These are phyloP conservation scores for Persicaria tinctoria DNA, from an alignment of 148 eudicot genomes.

Conservation along the genomic window DNA sequence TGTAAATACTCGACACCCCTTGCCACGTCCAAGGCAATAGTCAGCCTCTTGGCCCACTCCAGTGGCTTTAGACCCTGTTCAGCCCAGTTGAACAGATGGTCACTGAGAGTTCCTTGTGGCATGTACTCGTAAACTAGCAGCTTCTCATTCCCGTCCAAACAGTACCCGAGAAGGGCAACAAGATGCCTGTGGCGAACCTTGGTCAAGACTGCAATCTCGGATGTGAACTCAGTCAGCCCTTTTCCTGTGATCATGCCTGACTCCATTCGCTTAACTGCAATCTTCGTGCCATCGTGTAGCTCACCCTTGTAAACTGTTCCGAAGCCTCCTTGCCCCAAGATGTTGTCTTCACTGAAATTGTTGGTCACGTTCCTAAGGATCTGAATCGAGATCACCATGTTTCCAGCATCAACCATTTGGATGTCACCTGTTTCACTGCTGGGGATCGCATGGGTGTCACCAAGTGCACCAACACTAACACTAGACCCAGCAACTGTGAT, in stretches of 20 bases:
- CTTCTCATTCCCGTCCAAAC: slow-evolving; percentile 85
- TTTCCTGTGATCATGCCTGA: slow-evolving; percentile 57
- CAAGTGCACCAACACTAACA: slow-evolving; percentile 51
- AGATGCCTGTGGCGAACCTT: slow-evolving; percentile 89
- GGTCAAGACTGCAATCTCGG: slow-evolving; percentile 80
- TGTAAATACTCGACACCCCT: slow-evolving; percentile 93
- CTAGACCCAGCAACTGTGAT: slow-evolving; percentile 95
- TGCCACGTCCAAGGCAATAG: slow-evolving; percentile 82
- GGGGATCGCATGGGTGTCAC: slow-evolving; percentile 48
- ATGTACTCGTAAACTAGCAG: slow-evolving; percentile 83
- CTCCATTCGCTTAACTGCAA: slow-evolving; percentile 65
- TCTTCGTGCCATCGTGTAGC: slow-evolving; percentile 58
- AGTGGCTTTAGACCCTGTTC: slow-evolving; percentile 73
- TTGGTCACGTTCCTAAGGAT: slow-evolving; percentile 51
- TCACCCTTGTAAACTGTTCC: slow-evolving; percentile 72
- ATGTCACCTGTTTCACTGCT: slow-evolving; percentile 45
- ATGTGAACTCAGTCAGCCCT: slow-evolving; percentile 64
- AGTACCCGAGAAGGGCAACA: slow-evolving; percentile 84
- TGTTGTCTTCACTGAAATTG: slow-evolving; percentile 47
- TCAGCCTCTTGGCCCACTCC: slow-evolving; percentile 70
- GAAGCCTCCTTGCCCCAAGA: slow-evolving; percentile 61
- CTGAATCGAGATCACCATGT: slow-evolving; percentile 68
- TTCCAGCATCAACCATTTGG: slow-evolving; percentile 82
- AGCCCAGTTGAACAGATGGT: slow-evolving; percentile 74
- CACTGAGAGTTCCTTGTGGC: slow-evolving; percentile 92